phyloP scores from a whole-genome alignment of 257 asterid species.

The Hygrophila difformis region DNA sequence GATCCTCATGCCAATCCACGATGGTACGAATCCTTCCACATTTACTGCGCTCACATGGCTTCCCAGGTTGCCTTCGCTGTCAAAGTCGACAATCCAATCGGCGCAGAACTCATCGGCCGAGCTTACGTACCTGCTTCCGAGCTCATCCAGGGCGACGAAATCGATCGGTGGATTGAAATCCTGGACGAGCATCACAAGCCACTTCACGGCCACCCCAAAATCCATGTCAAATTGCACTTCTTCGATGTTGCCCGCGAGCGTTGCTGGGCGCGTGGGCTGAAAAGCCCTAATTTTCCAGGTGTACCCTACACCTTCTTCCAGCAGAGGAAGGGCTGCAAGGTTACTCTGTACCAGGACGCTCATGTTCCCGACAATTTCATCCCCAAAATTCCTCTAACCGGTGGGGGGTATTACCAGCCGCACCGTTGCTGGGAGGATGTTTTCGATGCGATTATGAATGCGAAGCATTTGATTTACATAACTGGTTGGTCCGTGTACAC shows the following conservation, averaged over 20 bases:
- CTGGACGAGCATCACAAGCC: slow-evolving; percentile 18
- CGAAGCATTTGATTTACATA: slow-evolving; percentile 52
- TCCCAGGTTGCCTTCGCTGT: slow-evolving; percentile 32
- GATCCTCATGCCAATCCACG: slow-evolving; percentile 24
- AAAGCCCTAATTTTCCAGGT: slow-evolving; percentile 35
- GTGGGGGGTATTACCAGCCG: slow-evolving; percentile 48
- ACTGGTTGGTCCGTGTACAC: slow-evolving; percentile 73
- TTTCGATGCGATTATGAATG: slow-evolving; percentile 42
- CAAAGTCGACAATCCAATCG: slow-evolving; percentile 32
- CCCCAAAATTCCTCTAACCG: slow-evolving; percentile 50
- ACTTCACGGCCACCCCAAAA: slow-evolving; percentile 28
- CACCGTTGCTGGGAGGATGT: slow-evolving; percentile 70
- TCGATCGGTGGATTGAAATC: slow-evolving; percentile 36
- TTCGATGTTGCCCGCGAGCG: slow-evolving; percentile 33
- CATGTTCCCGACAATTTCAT: slow-evolving; percentile 54
- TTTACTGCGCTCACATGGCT: slow-evolving; percentile 43
- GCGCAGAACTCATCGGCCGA: slow-evolving; percentile 33
- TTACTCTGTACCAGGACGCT: slow-evolving; percentile 60
- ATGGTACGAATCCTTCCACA: slow-evolving; percentile 45
- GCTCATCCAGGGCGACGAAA: slow-evolving; percentile 22
- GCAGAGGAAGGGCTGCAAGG: slow-evolving; percentile 42
- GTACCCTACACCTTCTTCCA: slow-evolving; percentile 59
- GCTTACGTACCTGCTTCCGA: slow-evolving; percentile 26
- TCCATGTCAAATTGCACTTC: slow-evolving; percentile 39
- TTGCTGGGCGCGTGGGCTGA: slow-evolving; percentile 32